phyloP scores from a whole-genome alignment of 2,329 filamentous ascomycete genomes.

The Dothideomycetes sp. region DNA sequence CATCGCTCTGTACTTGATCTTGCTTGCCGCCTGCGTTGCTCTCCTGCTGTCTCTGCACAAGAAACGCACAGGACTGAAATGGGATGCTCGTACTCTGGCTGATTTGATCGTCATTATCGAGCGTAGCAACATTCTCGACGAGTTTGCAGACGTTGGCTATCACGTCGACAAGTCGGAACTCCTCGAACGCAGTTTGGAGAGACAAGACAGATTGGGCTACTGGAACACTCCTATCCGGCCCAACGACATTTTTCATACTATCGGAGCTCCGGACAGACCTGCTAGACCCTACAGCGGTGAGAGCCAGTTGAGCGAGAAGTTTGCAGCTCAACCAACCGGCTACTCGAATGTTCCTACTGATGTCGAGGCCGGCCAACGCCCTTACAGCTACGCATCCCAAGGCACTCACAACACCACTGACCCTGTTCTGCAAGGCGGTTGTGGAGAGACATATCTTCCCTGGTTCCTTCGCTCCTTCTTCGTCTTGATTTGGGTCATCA shows the following conservation, averaged over 20 bases:
- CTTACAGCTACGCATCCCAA: slow-evolving; percentile 14
- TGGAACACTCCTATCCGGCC: slow-evolving; percentile 63
- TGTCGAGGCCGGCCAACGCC: slow-evolving; percentile 19
- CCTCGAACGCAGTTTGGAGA: slow-evolving; percentile 45
- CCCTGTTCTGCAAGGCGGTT: slow-evolving; percentile 45
- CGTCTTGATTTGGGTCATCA: slow-evolving; percentile 57
- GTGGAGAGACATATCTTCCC: slow-evolving; percentile 41
- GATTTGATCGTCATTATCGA: slow-evolving; percentile 72
- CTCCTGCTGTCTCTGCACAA: slow-evolving; percentile 57
- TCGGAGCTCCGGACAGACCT: slow-evolving; percentile 55
- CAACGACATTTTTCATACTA: slow-evolving; percentile 64
- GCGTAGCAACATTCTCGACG: slow-evolving; percentile 65
- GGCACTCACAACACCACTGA: slow-evolving; percentile 37
- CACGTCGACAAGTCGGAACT: slow-evolving; percentile 46
- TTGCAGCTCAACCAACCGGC: slow-evolving; percentile 16
- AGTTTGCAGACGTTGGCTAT: slow-evolving; percentile 62
- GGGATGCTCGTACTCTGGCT: slow-evolving; percentile 75
- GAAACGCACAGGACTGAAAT: slow-evolving; percentile 65
- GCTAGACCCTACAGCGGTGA: slow-evolving; percentile 43
- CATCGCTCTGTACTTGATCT: slow-evolving; percentile 61
- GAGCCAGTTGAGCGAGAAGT: slow-evolving; percentile 41
- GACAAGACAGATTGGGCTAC: slow-evolving; percentile 69
- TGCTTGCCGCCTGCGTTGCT: slow-evolving; percentile 49
- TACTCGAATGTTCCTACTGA: slow-evolving; percentile 24
- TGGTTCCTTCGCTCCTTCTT: slow-evolving; percentile 63